Base-by-base conservation (phyloP, 176 grass and related monocot genomes). In the Carex cristatella region DNA sequence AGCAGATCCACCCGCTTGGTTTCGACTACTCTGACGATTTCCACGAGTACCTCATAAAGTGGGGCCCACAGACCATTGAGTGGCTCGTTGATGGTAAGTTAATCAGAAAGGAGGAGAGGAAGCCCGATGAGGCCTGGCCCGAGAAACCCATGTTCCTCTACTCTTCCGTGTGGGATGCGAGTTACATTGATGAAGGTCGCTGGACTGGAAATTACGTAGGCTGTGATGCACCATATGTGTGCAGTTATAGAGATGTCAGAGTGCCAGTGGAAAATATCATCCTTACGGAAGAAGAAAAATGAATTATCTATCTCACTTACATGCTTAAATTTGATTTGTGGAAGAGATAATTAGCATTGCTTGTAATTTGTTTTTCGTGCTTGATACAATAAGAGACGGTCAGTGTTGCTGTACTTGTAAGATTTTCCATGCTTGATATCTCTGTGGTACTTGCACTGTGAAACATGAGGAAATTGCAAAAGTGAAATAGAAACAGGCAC, bases 111-210 rank as follows among this genome's bases (percentile, higher is more conserved):
- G 90, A 94, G 56, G 90, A 90, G 86, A 84, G 91, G 61, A 61
- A 61, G 18, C 61, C 62, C 2, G 91, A 63, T 31, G 73, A 92
- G 40, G 71, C 88, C 0, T 92, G 94, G 91, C 90, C 88, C 4
- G 80, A 87, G 73, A 97, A 94, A 61, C 94, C 91, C n/a, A 97
- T 94, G 94, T 87, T 77, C 86, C 63, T 97, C 65, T 97, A 94
- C 79, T 87, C 94, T 1, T 94, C 88, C 3, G 57, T 97, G 28
- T 94, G 94, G 91, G 91, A 97, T 74, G 91, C 90, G 14, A 94
- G 91, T 72, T 54, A 82, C 62, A 82, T 97, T 6, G 63, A 82
- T 30, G 84, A 88, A 19, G 91, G 91, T 49, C 16, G 46, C 53
- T 97, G 94, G 91, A 88, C 91, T 1, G 94, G 94, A 16, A 86